Evolutionary conservation across 2,329 filamentous ascomycete species (phyloP), one percentile per base, ranked within the genome.

Genomic region (Cercospora sp.): DNA sequence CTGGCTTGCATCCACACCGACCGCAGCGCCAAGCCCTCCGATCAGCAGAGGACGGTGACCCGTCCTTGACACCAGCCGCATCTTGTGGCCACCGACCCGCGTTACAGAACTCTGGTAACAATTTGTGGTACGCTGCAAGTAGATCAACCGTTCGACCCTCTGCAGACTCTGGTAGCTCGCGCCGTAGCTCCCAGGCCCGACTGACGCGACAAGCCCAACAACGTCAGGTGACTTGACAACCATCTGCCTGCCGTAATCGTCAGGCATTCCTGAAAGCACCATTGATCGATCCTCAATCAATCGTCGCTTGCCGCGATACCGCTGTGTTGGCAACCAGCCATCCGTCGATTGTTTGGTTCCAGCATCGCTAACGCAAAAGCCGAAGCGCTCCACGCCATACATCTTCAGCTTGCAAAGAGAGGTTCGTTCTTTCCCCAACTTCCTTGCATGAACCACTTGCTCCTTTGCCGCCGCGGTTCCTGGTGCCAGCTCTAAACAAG

Each of bases 1-100:
- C 75, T 72, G 75, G 74, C 71, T 75, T 69, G 67, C 68, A 61
- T 53, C 71, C 71, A 72, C 73, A 73, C 74, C 71, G 60, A 67
- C 64, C 66, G 70, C 66, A n/a, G 61, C 70, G 71, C 71, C 67
- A 67, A 72, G 70, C 32, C 68, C 67, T 65, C 66, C 66, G 68
- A 72, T 72, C 69, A 64, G 70, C 67, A 70, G 58, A 72, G 67
- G 61, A 65, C 60, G 66, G 59, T 60, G 40, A 65, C 66, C 71
- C 59, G 59, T 64, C 66, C 68, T 73, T 69, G 70, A 70, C 71
- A 71, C 69, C 69, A 69, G 65, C 68, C 66, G 63, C 70, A 70
- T 61, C 64, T 69, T 70, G 70, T 73, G 71, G 51, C 71, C 68
- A 70, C 68, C 59, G 70, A 71, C 67, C 71, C 71, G 71, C 69